A percentile compares a stretch with the other conserved stretches of the same genome.
Conservation (phyloP, 768 basidiomycete genomes). For the Crepidotus variabilis region DNA sequence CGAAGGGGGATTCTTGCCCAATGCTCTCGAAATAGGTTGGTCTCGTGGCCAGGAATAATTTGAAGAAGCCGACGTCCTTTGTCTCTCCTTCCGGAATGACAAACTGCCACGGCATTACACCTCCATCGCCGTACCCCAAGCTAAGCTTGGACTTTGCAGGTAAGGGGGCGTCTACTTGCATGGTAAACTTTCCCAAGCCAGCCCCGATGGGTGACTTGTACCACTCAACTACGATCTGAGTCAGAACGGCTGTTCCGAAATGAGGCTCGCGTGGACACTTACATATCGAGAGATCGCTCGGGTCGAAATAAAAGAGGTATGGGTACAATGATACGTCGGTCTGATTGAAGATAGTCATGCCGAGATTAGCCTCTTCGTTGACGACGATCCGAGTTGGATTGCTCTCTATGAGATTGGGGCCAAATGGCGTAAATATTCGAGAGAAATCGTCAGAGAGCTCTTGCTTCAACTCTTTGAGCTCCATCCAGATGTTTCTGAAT, state of each 20-base stretch:
- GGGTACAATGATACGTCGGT: slow-evolving; percentile 30
- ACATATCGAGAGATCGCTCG: slow-evolving; percentile 33
- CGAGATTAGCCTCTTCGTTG: slow-evolving; percentile 23
- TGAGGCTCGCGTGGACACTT: slow-evolving; percentile 7
- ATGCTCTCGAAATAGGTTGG: slow-evolving; percentile 32
- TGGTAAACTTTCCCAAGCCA: slow-evolving; percentile 16
- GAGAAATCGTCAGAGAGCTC: slow-evolving; percentile 18
- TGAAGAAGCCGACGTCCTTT: slow-evolving; percentile 39
- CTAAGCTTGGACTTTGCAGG: slow-evolving; percentile 22
- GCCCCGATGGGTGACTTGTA: slow-evolving; percentile 25
- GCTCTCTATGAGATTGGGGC: slow-evolving; percentile 23
- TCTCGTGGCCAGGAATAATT: slow-evolving; percentile 35
- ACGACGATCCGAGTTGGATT: slow-evolving; percentile 24
- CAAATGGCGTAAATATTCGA: slow-evolving; percentile 14
- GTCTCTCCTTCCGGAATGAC: slow-evolving; percentile 23
- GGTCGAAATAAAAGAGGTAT: slow-evolving; percentile 40
- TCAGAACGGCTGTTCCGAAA: background rate
- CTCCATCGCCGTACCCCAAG: slow-evolving; percentile 38
- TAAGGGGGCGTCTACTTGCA: slow-evolving; percentile 22
- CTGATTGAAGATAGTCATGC: slow-evolving; percentile 32
- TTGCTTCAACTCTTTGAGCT: slow-evolving; percentile 22
- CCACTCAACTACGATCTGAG: slow-evolving; percentile 17
- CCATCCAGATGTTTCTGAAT: slow-evolving; percentile 25
- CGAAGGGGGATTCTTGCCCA: slow-evolving; percentile 29
- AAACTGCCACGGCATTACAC: slow-evolving; percentile 28